Percentiles rank a stretch among this genome's conserved stretches.
These are phyloP conservation scores for Eucalyptus rudis DNA, from an alignment of 345 rosid species.

Conservation along the genomic window DNA sequence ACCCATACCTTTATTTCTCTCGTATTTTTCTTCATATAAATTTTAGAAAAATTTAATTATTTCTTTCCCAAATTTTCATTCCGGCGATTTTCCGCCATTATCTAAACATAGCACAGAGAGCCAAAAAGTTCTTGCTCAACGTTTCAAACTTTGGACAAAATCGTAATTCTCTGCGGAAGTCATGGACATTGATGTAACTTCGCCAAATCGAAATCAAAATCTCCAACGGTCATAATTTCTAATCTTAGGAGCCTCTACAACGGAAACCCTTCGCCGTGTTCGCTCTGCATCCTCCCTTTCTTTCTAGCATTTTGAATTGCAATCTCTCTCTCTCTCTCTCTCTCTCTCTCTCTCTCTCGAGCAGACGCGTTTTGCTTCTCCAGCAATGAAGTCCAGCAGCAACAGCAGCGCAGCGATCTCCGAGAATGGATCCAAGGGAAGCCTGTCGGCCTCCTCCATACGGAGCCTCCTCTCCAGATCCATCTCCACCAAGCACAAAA, in stretches of 20 bases:
- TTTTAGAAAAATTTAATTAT: not conserved
- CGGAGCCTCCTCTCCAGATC: constrained; percentile 67
- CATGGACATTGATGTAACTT: not conserved
- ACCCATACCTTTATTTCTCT: too few relatives aligned
- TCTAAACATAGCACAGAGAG: not conserved
- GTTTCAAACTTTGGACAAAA: not conserved
- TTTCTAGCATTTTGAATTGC: not conserved
- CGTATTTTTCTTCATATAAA: not conserved
- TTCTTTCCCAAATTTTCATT: not conserved
- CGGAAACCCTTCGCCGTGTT: constrained; percentile 4
- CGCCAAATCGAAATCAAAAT: not conserved
- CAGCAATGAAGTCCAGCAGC: constrained; percentile 1
- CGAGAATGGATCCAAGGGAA: constrained; percentile 24
- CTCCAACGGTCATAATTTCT: constrained; percentile 31
- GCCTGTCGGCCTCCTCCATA: constrained; percentile 39
- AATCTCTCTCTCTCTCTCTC: not conserved
- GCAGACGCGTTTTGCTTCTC: not conserved
- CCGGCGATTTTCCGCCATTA: not conserved
- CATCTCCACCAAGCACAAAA: constrained; percentile 29
- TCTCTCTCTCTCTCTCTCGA: not conserved
- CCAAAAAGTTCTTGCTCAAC: not conserved
- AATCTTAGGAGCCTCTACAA: not conserved
- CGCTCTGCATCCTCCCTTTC: not conserved
- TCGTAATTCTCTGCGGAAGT: not conserved
- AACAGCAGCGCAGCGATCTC: constrained; percentile 5